Evolutionary conservation across 108 stramenopile species (phyloP).

Genomic region (Skeletonema tropicum): DNA sequence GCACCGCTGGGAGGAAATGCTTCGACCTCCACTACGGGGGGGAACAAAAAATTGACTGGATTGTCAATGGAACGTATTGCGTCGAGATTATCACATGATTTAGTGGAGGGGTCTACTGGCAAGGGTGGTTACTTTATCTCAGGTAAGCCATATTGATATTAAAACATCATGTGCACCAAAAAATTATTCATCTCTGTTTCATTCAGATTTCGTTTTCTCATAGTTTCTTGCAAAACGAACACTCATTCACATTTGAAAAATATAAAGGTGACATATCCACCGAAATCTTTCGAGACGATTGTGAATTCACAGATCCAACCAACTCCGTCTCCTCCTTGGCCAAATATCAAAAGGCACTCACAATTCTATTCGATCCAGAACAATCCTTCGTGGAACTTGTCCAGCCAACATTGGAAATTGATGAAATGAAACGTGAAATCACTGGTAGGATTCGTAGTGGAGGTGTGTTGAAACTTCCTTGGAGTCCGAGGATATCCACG

Average conservation of each 20-base stretch:
- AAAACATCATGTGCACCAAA: too few relatives aligned
- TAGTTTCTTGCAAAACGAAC: too few relatives aligned
- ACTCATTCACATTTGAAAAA: too few relatives aligned
- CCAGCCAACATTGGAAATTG: conserved; percentile 14
- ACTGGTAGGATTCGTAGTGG: conserved; percentile 48
- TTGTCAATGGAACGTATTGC: conserved; percentile 51
- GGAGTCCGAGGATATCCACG: conserved; percentile 50
- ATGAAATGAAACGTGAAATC: conserved; percentile 33
- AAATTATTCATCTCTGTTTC: too few relatives aligned
- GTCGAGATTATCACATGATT: conserved; percentile 40
- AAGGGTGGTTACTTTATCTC: conserved; percentile 60
- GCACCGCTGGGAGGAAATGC: conserved; percentile 53
- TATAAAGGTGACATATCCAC: conserved; percentile 53
- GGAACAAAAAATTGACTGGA: conserved; percentile 30
- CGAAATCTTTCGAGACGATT: conserved; percentile 62
- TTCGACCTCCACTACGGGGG: conserved; percentile 11
- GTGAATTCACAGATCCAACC: conserved; percentile 62
- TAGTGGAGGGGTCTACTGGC: conserved; percentile 40
- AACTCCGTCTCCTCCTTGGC: conserved; percentile 52
- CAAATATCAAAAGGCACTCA: conserved; percentile 59
- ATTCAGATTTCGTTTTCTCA: too few relatives aligned
- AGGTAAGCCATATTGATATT: conserved; percentile 3
- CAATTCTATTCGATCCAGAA: conserved; percentile 57
- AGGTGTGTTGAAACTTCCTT: conserved; percentile 54
- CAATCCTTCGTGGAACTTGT: conserved; percentile 47